phyloP scores from a whole-genome alignment of 768 basidiomycete genomes.

The Lyophyllum semitale region DNA sequence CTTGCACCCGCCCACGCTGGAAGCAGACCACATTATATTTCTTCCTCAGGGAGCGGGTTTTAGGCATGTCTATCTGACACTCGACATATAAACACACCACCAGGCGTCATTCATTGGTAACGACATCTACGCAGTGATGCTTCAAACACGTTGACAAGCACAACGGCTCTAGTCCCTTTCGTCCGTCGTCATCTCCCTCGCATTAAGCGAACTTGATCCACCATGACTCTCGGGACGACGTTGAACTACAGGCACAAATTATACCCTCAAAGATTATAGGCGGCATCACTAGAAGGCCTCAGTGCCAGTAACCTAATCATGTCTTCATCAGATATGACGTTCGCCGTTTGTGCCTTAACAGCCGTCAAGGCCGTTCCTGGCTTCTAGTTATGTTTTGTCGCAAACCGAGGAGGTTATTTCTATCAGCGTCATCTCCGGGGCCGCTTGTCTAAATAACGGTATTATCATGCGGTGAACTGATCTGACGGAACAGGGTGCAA shows the following conservation, averaged over 20 bases:
- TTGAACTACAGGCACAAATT: not conserved
- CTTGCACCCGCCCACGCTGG: not conserved
- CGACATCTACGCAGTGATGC: not conserved
- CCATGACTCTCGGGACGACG: not conserved
- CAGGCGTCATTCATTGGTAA: not conserved
- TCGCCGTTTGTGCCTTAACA: not conserved
- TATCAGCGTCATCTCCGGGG: conserved; percentile 14
- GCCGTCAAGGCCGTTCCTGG: conserved; percentile 1
- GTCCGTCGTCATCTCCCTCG: not conserved
- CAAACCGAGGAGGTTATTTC: conserved; percentile 2
- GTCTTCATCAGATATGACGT: not conserved
- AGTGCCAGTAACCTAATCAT: not conserved
- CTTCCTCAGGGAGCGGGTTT: conserved; percentile 1
- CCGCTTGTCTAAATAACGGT: not conserved
- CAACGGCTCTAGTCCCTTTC: not conserved
- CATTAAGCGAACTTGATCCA: not conserved
- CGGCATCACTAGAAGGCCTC: not conserved
- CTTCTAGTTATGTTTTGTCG: not conserved
- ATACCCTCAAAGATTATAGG: not conserved
- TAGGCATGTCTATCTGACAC: conserved; percentile 3
- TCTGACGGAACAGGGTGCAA: conserved; percentile 6
- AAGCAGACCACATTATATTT: not conserved
- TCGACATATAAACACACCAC: not conserved
- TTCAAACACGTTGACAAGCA: not conserved
- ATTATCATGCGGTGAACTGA: conserved; percentile 8